Percentiles rank a stretch among this genome's conserved stretches.
Evolutionary conservation across 2,329 filamentous ascomycete species (phyloP).

Genomic region (Venturia oleaginea): DNA sequence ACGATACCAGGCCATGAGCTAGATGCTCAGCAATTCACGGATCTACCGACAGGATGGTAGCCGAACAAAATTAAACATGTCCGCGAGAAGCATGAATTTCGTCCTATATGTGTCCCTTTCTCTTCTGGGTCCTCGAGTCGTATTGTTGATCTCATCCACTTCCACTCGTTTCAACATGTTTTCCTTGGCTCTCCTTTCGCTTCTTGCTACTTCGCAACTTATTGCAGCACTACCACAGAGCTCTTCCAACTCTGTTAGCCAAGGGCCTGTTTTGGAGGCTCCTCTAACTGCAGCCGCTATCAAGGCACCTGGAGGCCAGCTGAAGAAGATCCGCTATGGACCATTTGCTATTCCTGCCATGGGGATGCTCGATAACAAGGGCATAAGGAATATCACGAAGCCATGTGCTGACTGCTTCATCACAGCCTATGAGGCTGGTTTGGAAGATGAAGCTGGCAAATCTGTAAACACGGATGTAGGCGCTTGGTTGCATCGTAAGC

Average conservation of each 20-base stretch:
- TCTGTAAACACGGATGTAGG: constrained; percentile 3
- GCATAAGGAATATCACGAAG: neutral
- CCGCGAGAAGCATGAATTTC: too few species aligned
- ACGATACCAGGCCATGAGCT: too few species aligned
- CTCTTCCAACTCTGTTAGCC: neutral
- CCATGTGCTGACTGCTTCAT: constrained; percentile 8
- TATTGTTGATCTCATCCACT: too few species aligned
- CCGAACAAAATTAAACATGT: too few species aligned
- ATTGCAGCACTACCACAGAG: neutral
- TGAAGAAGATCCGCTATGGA: neutral
- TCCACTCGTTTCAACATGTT: neutral
- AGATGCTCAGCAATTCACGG: too few species aligned
- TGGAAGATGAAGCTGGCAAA: neutral
- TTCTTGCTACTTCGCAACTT: neutral
- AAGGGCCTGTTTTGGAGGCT: neutral
- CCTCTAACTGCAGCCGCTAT: neutral
- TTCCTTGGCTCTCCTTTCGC: neutral
- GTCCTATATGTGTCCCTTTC: neutral
- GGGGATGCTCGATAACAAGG: neutral
- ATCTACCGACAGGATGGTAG: too few species aligned
- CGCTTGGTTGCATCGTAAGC: neutral
- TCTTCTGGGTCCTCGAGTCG: neutral
- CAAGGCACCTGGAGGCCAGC: neutral
- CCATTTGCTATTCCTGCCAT: neutral
- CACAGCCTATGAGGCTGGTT: neutral